Evolutionary conservation across 2,329 filamentous ascomycete genomes (phyloP).

Genomic region (Trichocomaceae sp.): DNA sequence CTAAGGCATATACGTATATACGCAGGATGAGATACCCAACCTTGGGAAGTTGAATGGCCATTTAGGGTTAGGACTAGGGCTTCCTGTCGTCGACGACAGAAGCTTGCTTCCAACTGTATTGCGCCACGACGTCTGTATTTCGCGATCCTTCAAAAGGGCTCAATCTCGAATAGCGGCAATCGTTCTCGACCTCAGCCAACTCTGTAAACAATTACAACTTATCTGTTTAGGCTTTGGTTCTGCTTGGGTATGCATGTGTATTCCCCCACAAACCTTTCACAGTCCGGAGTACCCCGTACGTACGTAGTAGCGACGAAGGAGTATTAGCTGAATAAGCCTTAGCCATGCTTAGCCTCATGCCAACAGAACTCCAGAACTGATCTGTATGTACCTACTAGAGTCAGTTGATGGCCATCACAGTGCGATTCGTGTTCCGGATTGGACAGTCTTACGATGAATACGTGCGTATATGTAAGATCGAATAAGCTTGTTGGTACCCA

Average conservation of each 20-base stretch:
- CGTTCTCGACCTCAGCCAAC: background rate
- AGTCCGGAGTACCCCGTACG: no score
- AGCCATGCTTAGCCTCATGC: background rate
- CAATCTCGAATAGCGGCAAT: background rate
- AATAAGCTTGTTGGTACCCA: background rate
- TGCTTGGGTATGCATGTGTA: background rate
- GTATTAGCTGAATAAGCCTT: background rate
- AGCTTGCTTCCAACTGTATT: no score
- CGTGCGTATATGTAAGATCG: background rate
- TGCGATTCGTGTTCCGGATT: background rate
- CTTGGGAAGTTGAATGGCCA: no score
- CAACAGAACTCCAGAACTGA: slow-evolving; percentile 1
- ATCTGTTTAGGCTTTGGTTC: background rate
- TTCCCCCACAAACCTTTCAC: no score
- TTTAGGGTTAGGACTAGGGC: background rate
- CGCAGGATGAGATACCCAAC: no score
- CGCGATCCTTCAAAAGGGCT: background rate
- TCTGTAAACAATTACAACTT: background rate
- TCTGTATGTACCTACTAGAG: background rate
- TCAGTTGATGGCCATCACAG: background rate
- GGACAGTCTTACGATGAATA: background rate
- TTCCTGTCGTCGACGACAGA: background rate
- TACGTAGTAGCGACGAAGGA: no score
- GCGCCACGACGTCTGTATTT: background rate
- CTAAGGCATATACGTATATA: no score